Base-by-base conservation (phyloP, 1,284 basidiomycete species). In the Tilletia indica region DNA sequence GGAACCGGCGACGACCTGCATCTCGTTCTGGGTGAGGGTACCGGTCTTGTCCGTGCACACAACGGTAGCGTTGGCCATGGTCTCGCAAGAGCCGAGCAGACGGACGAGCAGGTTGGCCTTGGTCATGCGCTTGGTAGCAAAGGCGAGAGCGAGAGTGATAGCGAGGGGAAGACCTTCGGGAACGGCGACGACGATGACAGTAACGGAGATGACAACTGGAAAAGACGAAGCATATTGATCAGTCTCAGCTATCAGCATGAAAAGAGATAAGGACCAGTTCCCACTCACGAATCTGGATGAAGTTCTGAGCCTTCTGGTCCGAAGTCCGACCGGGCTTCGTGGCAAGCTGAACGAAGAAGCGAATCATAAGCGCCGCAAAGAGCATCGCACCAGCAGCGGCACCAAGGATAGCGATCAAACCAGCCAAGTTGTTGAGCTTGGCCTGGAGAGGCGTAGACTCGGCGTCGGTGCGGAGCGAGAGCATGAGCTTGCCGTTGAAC, bases 41-140 rank as follows among this genome's bases (percentile, higher is more conserved):
- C 87, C 82, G 0, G 94, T 96, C 87, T 97, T 97, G 87, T 97
- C 94, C 25, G 94, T 97, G 86, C 94, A 97, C 38, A 97, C 89
- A 74, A 97, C 95, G 31, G 92, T 96, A 14, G 94, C 93, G 83
- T 98, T 97, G 45, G 93, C 96, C 95, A 98, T 99, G 6, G 93
- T 98, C 87, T 98, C 96, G 85, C 96, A 99, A 36, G 93, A 94
- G 14, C 93, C 92, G 47, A 99, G 89, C 2, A 98, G 91, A 76
- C 96, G 93, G 21, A 99, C 96, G 66, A 99, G 90, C 0, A 99
- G 87, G 74, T 96, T 96, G 85, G 94, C 92, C 82, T 91, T 89
- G 21, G 94, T 93, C 96, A 99, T 99, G 38, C 95, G 90, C 83
- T 93, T 95, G 64, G 96, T 99, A 0, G 96, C 96, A 82, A 98